Base-by-base conservation (phyloP, 192 early-diverging fungal species). In the Entomortierella chlamydospora region DNA sequence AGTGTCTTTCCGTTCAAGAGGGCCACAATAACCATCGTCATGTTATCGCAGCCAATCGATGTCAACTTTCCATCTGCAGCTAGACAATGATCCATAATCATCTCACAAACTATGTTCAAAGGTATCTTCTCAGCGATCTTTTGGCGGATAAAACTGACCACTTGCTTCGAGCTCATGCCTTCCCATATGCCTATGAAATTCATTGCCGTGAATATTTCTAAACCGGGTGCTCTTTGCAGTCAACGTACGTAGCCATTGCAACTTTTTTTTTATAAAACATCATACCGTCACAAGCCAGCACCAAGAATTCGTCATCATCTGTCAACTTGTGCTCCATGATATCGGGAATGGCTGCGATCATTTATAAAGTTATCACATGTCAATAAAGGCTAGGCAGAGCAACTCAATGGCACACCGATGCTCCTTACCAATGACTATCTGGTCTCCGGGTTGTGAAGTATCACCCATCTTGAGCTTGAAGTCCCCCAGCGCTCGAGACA, bases 31-130 rank as follows among this genome's bases (percentile, higher is more conserved):
- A 98, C 84, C 26, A 98, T 91, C 1, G 98, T 98, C 98, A 99
- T 99, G 86, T 99, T 99, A 83, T 99, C 98, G 82, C 97, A 98
- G 22, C 98, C 98, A 23, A 99, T 89, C 25, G 94, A 93, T 57
- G 95, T 95, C 61, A 96, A 83, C 43, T 95, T 96, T 68, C 87
- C 90, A 70, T 96, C 95, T 31, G 87, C 82, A 42, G 97, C 97
- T 59, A 99, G 85, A 76, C 98, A 98, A 59, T 86, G 82, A 64
- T 97, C 93, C 95, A 98, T 97, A 52, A 97, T 85, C 13, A 84
- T 84, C 83, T 99, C 97, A 82, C 92, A 94, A 61, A 96, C 88
- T 47, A 81, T 80, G 49, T 81, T 84, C 11, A 68, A 82, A 72
- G 73, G 60, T 5, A 68, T 30, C 13, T 59, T 29, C 12, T 77